Evolutionary conservation across 1,139 yeast species (phyloP).

Genomic region (Suhomyces chickasaworum): DNA sequence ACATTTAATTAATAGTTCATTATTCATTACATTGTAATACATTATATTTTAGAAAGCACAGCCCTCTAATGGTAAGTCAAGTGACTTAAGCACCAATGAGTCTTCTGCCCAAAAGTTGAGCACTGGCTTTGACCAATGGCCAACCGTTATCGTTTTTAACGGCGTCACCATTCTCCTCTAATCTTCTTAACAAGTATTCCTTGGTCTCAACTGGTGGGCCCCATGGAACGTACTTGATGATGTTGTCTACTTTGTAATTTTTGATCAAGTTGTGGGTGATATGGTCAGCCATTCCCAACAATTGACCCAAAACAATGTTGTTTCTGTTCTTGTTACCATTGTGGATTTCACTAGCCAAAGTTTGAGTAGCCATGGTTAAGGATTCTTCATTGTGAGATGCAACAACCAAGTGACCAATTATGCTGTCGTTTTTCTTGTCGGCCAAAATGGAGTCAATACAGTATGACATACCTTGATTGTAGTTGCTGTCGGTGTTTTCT

Average conservation of each 20-base stretch:
- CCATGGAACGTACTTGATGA: conserved; percentile 96
- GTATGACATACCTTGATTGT: conserved; percentile 67
- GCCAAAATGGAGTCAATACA: conserved; percentile 64
- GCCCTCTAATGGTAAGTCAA: not conserved
- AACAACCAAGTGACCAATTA: conserved; percentile 82
- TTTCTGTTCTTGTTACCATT: conserved; percentile 43
- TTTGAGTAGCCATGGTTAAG: conserved; percentile 68
- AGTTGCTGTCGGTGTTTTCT: conserved; percentile 73
- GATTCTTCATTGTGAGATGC: conserved; percentile 90
- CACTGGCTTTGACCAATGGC: conserved; percentile 64
- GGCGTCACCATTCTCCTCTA: conserved; percentile 97
- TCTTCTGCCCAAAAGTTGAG: conserved; percentile 46
- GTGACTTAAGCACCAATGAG: conserved; percentile 25
- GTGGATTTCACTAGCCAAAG: conserved; percentile 36
- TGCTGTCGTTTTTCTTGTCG: conserved; percentile 46
- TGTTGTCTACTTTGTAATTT: conserved; percentile 66
- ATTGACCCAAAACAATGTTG: conserved; percentile 84
- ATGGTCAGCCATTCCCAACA: conserved; percentile 95
- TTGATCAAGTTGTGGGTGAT: conserved; percentile 74
- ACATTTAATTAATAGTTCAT: conserved; percentile 2
- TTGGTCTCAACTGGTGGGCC: conserved; percentile 95
- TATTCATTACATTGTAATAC: conserved; percentile 9
- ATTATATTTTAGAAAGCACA: conserved; percentile 2
- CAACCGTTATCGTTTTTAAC: conserved; percentile 87
- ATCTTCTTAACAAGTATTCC: conserved; percentile 84